Evolutionary conservation across 306 rosid species (phyloP).

Genomic region (Mimosa bimucronata): DNA sequence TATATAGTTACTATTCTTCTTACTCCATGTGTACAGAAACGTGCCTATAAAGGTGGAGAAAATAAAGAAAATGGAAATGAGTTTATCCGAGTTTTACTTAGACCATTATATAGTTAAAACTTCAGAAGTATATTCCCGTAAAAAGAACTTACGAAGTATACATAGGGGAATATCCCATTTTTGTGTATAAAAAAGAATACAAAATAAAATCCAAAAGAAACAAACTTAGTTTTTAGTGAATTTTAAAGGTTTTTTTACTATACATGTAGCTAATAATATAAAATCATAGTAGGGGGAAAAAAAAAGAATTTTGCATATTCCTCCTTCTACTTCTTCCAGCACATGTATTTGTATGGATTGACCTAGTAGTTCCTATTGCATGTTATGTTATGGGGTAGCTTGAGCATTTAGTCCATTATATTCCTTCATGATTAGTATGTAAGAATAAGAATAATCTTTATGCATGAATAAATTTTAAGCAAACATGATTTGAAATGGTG

Average conservation of each 20-base stretch:
- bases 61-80: not conserved
- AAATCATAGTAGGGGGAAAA: not conserved
- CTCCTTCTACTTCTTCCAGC: not conserved
- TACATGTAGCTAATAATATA: not conserved
- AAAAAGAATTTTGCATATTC: not conserved
- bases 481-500: not conserved
- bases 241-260: not conserved
- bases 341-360: not conserved
- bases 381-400: too few species aligned
- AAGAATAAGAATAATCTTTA: not conserved
- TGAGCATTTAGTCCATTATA: not conserved
- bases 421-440: not conserved
- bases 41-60: not conserved
- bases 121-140: too few species aligned
- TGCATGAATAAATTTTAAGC: not conserved
- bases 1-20: not conserved
- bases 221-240: not conserved
- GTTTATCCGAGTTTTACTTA: not conserved
- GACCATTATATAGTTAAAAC: not conserved
- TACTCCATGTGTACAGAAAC: not conserved
- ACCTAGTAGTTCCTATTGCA: too few species aligned
- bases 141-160: too few species aligned
- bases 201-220: not conserved
- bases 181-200: too few species aligned
- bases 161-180: too few species aligned